Evolutionary conservation across 2,329 filamentous ascomycete species (phyloP).

Genomic region (Claviceps pazoutovae): DNA sequence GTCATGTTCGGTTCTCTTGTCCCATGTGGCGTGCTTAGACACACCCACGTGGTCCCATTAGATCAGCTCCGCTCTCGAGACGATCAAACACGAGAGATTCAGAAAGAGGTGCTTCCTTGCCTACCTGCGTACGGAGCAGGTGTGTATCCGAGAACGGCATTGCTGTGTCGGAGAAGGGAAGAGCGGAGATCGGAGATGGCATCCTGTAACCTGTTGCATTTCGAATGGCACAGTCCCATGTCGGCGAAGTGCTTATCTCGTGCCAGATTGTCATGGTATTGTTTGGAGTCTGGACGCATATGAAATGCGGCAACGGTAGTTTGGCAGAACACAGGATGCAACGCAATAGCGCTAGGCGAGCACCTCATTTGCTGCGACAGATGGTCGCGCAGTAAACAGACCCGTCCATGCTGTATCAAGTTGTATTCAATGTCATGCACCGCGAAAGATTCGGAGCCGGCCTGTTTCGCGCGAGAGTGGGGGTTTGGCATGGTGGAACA

Average conservation of each 20-base stretch:
- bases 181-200: not conserved
- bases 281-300: not conserved
- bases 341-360: no score
- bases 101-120: not conserved
- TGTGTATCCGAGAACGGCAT: not conserved
- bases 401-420: no score
- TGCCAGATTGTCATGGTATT: not conserved
- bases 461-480: not conserved
- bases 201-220: constrained; percentile 1
- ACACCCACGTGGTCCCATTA: not conserved
- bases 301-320: not conserved
- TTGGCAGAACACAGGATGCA: not conserved
- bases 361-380: no score
- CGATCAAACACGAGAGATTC: not conserved
- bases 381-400: no score
- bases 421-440: not conserved
- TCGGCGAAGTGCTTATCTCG: not conserved
- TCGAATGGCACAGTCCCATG: not conserved
- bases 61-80: not conserved
- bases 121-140: not conserved
- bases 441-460: not conserved
- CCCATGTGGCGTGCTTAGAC: not conserved
- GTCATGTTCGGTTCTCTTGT: not conserved
- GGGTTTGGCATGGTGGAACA: not conserved
- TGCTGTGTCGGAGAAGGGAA: not conserved